phyloP scores from a whole-genome alignment of 2,329 filamentous ascomycete genomes.

The Ilyonectria robusta region DNA sequence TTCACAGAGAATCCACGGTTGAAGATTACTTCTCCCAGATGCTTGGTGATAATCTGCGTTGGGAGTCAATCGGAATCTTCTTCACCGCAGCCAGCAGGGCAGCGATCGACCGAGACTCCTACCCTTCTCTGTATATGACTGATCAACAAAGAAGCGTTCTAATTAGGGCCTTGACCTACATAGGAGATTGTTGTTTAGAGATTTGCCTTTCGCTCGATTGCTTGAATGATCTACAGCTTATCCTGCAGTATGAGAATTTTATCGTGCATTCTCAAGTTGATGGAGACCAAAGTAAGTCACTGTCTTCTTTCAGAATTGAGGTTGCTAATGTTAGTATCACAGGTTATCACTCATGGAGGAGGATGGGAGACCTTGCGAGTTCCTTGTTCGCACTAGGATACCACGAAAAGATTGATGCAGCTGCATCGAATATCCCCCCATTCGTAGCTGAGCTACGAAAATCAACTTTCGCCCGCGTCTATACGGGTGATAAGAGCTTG shows the following conservation, averaged over 20 bases:
- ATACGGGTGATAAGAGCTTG: constrained; percentile 60
- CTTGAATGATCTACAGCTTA: constrained; percentile 60
- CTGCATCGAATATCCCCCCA: constrained; percentile 41
- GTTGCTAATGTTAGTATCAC: constrained; percentile 5
- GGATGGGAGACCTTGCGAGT: constrained; percentile 60
- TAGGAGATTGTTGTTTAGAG: constrained; percentile 28
- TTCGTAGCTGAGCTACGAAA: constrained; percentile 58
- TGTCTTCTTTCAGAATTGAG: too few relatives aligned
- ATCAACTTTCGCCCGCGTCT: constrained; percentile 58
- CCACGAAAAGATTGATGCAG: constrained; percentile 54
- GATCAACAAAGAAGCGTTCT: constrained; percentile 13
- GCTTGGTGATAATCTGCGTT: constrained; percentile 22
- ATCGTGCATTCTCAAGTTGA: constrained; percentile 58
- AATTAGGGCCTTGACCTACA: constrained; percentile 15
- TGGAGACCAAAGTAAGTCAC: constrained; percentile 53
- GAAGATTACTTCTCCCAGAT: constrained; percentile 17
- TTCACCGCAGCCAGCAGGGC: constrained; percentile 20
- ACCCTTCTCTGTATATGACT: constrained; percentile 10
- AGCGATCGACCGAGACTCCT: constrained; percentile 8
- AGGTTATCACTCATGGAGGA: constrained; percentile 59
- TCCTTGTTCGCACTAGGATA: constrained; percentile 63
- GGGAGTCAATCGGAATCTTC: constrained; percentile 24
- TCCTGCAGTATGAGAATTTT: constrained; percentile 61
- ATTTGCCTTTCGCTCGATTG: constrained; percentile 39
- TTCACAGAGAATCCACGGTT: background rate